Evolutionary conservation across 108 stramenopile species (phyloP).

Genomic region (Tribonema minus): DNA sequence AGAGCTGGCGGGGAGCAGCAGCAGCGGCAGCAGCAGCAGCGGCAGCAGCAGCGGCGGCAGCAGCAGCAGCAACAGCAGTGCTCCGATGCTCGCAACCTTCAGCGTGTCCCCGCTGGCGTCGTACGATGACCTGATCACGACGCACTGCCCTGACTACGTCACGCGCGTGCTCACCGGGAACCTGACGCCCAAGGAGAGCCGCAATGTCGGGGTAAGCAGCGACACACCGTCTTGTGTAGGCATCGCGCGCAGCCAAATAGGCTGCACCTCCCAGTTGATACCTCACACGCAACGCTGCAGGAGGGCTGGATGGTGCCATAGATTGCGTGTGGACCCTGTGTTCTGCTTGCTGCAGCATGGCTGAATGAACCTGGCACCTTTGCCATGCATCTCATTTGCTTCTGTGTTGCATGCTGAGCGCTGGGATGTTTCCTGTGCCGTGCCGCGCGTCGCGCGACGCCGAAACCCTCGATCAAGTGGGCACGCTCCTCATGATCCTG

Average conservation of each 20-base stretch:
- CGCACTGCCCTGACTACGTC: constrained; percentile 73
- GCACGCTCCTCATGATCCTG: too few relatives aligned
- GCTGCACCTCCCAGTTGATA: too few relatives aligned
- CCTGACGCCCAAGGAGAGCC: not conserved
- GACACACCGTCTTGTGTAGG: not conserved
- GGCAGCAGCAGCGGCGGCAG: constrained; percentile 1
- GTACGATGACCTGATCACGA: constrained; percentile 68
- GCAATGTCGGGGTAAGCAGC: not conserved
- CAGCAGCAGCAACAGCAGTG: not conserved
- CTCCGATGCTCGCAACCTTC: constrained; percentile 56
- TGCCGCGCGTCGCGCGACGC: too few relatives aligned
- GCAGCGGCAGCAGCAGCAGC: not conserved
- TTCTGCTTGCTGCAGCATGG: too few relatives aligned
- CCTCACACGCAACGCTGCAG: too few relatives aligned
- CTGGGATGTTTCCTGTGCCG: too few relatives aligned
- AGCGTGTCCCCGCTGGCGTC: constrained; percentile 72
- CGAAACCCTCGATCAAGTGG: too few relatives aligned
- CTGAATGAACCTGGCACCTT: too few relatives aligned
- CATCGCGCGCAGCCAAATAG: not conserved
- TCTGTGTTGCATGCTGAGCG: too few relatives aligned
- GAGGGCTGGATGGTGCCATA: not conserved
- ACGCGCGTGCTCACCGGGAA: constrained; percentile 65
- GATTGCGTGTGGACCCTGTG: not conserved
- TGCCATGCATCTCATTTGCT: too few relatives aligned
- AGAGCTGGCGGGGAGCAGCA: not conserved